Percentiles rank a stretch among this genome's conserved stretches.
Conservation (phyloP, 2,329 filamentous ascomycete species). For the Monilinia polystroma region DNA sequence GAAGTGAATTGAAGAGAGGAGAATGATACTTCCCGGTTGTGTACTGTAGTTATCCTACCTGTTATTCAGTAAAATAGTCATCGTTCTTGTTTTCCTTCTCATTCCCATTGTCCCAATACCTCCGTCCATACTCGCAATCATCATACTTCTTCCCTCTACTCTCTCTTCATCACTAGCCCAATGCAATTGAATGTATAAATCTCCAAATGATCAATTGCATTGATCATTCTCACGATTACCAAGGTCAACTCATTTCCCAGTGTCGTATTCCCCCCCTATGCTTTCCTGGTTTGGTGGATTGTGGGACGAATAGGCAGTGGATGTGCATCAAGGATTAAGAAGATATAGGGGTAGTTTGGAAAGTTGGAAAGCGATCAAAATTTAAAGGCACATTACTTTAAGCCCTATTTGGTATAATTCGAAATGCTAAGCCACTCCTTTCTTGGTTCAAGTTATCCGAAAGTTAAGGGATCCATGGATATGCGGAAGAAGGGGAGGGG, state of each 20-base stretch:
- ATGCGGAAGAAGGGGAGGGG: not conserved
- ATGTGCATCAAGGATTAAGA: slow-evolving; percentile 9
- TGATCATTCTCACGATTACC: not conserved
- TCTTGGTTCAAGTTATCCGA: not conserved
- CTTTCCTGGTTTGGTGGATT: not conserved
- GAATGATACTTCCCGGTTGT: too few relatives aligned
- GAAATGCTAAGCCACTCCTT: slow-evolving; percentile 3
- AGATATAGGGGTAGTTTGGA: slow-evolving; percentile 5
- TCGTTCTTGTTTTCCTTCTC: not conserved
- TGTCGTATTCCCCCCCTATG: slow-evolving; percentile 11
- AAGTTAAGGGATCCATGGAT: not conserved
- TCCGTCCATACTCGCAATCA: not conserved
- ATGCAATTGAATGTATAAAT: not conserved
- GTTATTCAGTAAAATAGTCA: not conserved
- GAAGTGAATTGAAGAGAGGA: not conserved
- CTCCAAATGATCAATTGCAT: not conserved
- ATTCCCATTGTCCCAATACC: not conserved
- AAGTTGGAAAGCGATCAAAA: slow-evolving; percentile 11
- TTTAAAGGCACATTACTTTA: slow-evolving; percentile 1
- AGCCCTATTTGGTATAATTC: not conserved
- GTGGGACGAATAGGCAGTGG: not conserved
- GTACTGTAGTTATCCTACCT: not conserved
- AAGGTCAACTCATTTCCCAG: slow-evolving; percentile 7
- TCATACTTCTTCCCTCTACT: not conserved
- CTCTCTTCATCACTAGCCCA: not conserved